These are phyloP conservation scores for Vigna radiata DNA, from an alignment of 306 rosid genomes.

Conservation along the genomic window DNA sequence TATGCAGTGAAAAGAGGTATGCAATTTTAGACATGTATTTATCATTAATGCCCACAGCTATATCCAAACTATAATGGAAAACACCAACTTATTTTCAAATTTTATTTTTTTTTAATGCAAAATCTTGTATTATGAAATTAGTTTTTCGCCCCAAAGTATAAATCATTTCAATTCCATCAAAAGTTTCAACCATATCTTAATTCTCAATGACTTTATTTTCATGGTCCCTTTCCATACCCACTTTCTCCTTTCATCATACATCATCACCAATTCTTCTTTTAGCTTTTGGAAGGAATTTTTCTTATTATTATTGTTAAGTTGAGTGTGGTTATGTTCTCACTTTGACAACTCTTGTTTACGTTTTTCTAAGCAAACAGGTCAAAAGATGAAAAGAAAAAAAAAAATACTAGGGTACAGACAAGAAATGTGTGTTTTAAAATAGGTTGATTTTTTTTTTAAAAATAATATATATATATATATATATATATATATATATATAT, in stretches of 20 bases:
- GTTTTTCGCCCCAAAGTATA: too few relatives aligned
- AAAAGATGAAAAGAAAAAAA: background rate
- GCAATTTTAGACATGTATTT: too few relatives aligned
- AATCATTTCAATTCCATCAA: background rate
- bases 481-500: too few relatives aligned
- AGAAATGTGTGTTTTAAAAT: too few relatives aligned
- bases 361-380: background rate
- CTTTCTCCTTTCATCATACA: background rate
- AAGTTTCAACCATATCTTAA: background rate
- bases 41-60: conserved; percentile 21
- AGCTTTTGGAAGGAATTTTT: background rate
- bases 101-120: too few relatives aligned
- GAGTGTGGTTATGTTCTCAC: background rate
- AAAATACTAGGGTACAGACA: too few relatives aligned
- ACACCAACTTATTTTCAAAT: too few relatives aligned
- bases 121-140: too few relatives aligned
- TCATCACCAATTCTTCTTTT: background rate
- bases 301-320: background rate
- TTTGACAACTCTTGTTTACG: background rate
- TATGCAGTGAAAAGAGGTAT: too few relatives aligned
- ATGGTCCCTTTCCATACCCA: background rate
- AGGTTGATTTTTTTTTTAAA: too few relatives aligned
- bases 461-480: too few relatives aligned
- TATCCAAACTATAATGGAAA: conserved; percentile 4
- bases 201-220: background rate